Conservation (phyloP, 495 filamentous ascomycete genomes). For the Rostrohypoxylon terebratum region DNA sequence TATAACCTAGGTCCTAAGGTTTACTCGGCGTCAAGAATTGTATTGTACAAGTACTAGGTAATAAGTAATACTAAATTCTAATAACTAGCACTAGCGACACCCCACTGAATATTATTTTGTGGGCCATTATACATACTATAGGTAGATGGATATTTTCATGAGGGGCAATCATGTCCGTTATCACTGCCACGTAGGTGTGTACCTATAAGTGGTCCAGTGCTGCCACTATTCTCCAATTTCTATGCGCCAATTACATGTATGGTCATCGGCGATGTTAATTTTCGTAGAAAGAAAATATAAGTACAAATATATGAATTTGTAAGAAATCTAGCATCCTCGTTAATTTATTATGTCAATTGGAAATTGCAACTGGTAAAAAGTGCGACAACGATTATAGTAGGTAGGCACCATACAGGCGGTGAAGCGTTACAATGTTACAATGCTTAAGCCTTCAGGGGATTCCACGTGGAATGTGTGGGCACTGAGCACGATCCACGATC, state of each 20-base stretch:
- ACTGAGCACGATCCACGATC: too few species aligned
- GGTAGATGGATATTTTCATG: background rate
- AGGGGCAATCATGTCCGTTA: background rate
- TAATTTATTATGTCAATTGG: background rate
- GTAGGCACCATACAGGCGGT: slow-evolving; percentile 13
- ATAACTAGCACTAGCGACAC: background rate
- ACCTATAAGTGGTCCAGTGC: too few species aligned
- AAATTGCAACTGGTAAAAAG: background rate
- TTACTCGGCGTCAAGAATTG: slow-evolving; percentile 13
- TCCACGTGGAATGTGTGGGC: slow-evolving; percentile 8
- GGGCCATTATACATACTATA: background rate
- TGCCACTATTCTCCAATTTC: too few species aligned
- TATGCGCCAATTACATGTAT: background rate
- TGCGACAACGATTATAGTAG: background rate
- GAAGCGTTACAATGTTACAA: background rate
- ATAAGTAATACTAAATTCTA: too few species aligned
- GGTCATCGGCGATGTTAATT: too few species aligned
- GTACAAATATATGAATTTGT: background rate
- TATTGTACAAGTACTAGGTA: slow-evolving; percentile 10
- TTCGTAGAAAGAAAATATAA: background rate
- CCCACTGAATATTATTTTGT: slow-evolving; percentile 1
- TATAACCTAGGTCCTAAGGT: too few species aligned
- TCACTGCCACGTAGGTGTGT: too few species aligned
- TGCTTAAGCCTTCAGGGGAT: background rate
- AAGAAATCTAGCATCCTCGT: background rate